Conservation (phyloP, 768 basidiomycete genomes). For the Hericium rajendrae region DNA sequence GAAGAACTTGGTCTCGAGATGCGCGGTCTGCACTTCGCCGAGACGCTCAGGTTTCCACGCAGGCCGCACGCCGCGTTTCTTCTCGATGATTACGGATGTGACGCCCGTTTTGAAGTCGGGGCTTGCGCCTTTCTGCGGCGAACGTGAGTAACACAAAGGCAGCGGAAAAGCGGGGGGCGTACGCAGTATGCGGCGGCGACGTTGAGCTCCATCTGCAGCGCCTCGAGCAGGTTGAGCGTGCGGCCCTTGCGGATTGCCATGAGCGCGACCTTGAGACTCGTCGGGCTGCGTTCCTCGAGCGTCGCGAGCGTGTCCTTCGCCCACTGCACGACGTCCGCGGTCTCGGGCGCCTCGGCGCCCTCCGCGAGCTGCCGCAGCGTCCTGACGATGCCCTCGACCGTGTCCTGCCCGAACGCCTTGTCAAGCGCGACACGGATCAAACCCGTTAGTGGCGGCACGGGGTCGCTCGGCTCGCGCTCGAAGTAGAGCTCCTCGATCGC, state of each 20-base stretch:
- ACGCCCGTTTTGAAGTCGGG: slow-evolving; percentile 83
- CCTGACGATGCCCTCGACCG: slow-evolving; percentile 62
- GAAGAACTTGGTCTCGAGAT: slow-evolving; percentile 63
- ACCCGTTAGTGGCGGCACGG: slow-evolving; percentile 44
- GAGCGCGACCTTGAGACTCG: slow-evolving; percentile 86
- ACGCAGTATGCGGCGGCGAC: slow-evolving; percentile 89
- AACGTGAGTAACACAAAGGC: background rate
- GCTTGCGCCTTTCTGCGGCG: slow-evolving; percentile 55
- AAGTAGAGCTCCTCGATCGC: slow-evolving; percentile 54
- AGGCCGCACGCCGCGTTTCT: slow-evolving; percentile 43
- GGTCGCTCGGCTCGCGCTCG: slow-evolving; percentile 52
- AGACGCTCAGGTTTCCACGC: slow-evolving; percentile 64
- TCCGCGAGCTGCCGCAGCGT: slow-evolving; percentile 31
- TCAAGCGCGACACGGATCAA: slow-evolving; percentile 72
- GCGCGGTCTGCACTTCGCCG: slow-evolving; percentile 44
- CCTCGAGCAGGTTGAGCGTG: slow-evolving; percentile 48
- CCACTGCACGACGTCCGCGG: slow-evolving; percentile 54
- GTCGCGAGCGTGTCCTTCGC: slow-evolving; percentile 56
- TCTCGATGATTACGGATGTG: slow-evolving; percentile 50
- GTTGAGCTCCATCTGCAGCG: slow-evolving; percentile 76
- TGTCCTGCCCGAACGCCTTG: slow-evolving; percentile 57
- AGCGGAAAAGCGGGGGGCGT: slow-evolving; percentile 26
- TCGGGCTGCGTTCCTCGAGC: slow-evolving; percentile 73
- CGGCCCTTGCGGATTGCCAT: slow-evolving; percentile 68
- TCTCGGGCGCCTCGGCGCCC: slow-evolving; percentile 28